Evolutionary conservation across 176 grass and related monocot species (phyloP).

Genomic region (Musa itinerans): DNA sequence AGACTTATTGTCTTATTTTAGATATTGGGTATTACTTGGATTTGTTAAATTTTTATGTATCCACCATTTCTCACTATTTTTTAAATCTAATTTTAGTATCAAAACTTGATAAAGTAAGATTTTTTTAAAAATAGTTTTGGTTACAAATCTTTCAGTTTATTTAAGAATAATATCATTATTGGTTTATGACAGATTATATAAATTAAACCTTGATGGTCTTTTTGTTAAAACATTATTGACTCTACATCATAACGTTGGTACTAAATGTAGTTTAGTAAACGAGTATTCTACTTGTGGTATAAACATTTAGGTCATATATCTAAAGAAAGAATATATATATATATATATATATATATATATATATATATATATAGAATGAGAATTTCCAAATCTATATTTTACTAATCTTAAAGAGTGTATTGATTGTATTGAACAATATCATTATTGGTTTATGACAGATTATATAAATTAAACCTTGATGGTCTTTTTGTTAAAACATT

Average conservation of each 20-base stretch:
- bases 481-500: not conserved
- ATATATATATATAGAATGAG: constrained; percentile 2
- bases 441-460: not conserved
- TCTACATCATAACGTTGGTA: not conserved
- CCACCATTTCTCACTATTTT: not conserved
- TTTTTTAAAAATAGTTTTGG: not conserved
- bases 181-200: not conserved
- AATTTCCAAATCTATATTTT: not conserved
- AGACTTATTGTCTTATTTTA: not conserved
- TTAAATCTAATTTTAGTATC: constrained; percentile 1
- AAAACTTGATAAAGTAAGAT: not conserved
- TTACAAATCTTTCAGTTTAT: not conserved
- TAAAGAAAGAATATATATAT: constrained; percentile 19
- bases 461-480: constrained; percentile 5
- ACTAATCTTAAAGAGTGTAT: too few species aligned
- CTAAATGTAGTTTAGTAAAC: constrained; percentile 9
- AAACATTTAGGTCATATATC: constrained; percentile 26
- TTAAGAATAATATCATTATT: not conserved
- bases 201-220: not conserved
- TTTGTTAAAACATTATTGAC: not conserved
- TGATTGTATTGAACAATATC: not conserved
- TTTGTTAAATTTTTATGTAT: not conserved
- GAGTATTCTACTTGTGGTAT: constrained; percentile 16
- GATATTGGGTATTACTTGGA: not conserved
- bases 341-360: too few species aligned